phyloP scores from a whole-genome alignment of 2,329 filamentous ascomycete species.

The Aciculosporium take region DNA sequence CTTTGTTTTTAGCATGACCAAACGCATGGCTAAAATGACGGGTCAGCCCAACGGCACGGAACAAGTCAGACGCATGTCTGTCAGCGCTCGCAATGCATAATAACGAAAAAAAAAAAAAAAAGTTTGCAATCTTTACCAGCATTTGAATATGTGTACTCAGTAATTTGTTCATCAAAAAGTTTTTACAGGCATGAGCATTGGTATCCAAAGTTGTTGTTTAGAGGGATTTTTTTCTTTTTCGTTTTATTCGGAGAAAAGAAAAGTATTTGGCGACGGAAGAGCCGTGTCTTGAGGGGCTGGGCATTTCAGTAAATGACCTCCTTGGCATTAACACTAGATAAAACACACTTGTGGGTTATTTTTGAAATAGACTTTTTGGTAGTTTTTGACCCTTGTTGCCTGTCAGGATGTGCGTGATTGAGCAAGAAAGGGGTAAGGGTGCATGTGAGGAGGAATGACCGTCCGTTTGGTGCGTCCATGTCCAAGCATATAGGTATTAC shows the following conservation, averaged over 20 bases:
- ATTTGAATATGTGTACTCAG: too few species aligned
- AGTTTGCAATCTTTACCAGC: too few species aligned
- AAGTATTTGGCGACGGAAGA: not conserved
- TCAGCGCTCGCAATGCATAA: constrained; percentile 7
- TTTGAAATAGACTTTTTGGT: not conserved
- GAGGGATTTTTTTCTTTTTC: not conserved
- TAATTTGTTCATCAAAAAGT: too few species aligned
- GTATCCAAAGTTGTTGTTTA: too few species aligned
- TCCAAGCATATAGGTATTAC: too few species aligned
- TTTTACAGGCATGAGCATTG: not conserved
- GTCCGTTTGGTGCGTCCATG: too few species aligned
- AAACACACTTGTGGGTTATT: not conserved
- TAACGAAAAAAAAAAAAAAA: too few species aligned
- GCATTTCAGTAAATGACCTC: not conserved
- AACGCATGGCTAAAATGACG: constrained; percentile 39
- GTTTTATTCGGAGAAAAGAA: not conserved
- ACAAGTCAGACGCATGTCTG: constrained; percentile 15
- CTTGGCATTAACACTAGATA: not conserved
- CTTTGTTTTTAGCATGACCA: constrained; percentile 61
- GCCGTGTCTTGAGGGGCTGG: not conserved
- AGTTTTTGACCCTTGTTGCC: too few species aligned
- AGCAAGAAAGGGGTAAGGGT: too few species aligned
- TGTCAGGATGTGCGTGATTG: too few species aligned
- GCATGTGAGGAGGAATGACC: too few species aligned
- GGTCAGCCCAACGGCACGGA: constrained; percentile 13